These are phyloP conservation scores for Penicillium parvum DNA, from an alignment of 495 filamentous ascomycete genomes.

Conservation along the genomic window DNA sequence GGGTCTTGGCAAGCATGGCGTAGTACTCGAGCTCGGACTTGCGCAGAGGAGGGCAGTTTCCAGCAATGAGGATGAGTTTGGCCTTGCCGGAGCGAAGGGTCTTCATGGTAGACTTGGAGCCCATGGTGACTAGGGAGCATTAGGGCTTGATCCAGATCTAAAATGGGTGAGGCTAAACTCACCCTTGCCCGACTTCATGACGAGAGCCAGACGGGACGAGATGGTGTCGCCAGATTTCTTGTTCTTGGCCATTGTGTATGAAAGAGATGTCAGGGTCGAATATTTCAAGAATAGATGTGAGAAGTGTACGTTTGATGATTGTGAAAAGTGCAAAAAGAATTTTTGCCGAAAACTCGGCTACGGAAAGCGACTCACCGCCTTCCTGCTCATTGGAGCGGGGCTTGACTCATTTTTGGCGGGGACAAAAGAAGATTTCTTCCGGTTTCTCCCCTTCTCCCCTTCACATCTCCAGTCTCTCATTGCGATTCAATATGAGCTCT, in stretches of 20 bases:
- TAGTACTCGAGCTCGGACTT: constrained; percentile 94
- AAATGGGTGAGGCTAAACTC: constrained; percentile 7
- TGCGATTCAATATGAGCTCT: constrained; percentile 25
- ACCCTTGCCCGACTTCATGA: constrained; percentile 92
- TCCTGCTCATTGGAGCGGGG: constrained; percentile 8
- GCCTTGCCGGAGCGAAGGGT: constrained; percentile 67
- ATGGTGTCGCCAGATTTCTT: constrained; percentile 93
- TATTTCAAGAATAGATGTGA: constrained; percentile 3
- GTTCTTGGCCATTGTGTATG: constrained; percentile 67
- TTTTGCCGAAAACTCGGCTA: background rate
- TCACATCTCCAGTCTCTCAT: constrained; percentile 1
- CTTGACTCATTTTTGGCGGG: constrained; percentile 17
- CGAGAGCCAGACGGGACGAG: constrained; percentile 85
- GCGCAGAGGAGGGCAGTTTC: constrained; percentile 92
- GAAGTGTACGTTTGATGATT: constrained; percentile 2
- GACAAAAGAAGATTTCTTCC: constrained; percentile 8
- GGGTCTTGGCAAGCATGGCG: constrained; percentile 89
- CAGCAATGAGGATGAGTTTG: constrained; percentile 72
- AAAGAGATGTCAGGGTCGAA: constrained; percentile 5
- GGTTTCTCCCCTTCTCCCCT: constrained; percentile 1
- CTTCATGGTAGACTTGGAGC: constrained; percentile 97
- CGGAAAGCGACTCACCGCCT: constrained; percentile 9
- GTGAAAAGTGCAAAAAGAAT: constrained; percentile 1
- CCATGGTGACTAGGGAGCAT: constrained; percentile 59
- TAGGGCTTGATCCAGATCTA: constrained; percentile 4